Base-by-base conservation (phyloP, 371 early-diverging fungal genomes). In the Thermomucor indicae-seudaticae region DNA sequence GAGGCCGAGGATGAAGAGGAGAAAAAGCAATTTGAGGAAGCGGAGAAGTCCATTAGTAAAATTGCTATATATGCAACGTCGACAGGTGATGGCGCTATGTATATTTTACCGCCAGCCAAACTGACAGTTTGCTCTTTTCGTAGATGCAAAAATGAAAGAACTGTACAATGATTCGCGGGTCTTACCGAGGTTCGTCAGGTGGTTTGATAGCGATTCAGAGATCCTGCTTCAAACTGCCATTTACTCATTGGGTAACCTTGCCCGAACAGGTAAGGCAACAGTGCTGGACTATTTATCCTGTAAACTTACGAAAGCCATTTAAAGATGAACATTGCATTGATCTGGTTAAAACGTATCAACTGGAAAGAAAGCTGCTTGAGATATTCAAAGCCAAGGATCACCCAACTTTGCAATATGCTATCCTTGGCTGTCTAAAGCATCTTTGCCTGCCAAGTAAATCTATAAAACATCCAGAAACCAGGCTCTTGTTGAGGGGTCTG, bases 241-340 rank as follows among this genome's bases (percentile, higher is more conserved):
- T 6, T 74, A 81, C 44, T 65, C 69, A 4, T 53, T 85, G 30
- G 85, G 81, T 42, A 85, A 85, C 47, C 70, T 85, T 32, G 83
- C 83, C 11, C 60, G 85, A 53, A 67, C 79, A 56, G 80, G 80
- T 79, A 19, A 12, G 29, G 6, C 17, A 23, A 37, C 19, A 24
- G 16, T 22, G 12, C n/a, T n/a, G n/a, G n/a, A n/a, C n/a, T n/a
- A n/a, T n/a, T n/a, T n/a, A n/a, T n/a, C n/a, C n/a, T n/a, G n/a
- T n/a, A n/a, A n/a, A 43, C 12, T 29, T n/a, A 42, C 1, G 31
- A 35, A 16, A 7, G 12, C 2, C 19, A 32, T 17, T 12, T 42
- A 40, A 52, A 84, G 85, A 83, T 54, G 53, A 62, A 22, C 70
- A 81, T 48, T 83, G 85, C 44, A 60, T 72, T 44, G 78, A 79